Conservation (phyloP, 257 asterid genomes). For the Salvia splendens region DNA sequence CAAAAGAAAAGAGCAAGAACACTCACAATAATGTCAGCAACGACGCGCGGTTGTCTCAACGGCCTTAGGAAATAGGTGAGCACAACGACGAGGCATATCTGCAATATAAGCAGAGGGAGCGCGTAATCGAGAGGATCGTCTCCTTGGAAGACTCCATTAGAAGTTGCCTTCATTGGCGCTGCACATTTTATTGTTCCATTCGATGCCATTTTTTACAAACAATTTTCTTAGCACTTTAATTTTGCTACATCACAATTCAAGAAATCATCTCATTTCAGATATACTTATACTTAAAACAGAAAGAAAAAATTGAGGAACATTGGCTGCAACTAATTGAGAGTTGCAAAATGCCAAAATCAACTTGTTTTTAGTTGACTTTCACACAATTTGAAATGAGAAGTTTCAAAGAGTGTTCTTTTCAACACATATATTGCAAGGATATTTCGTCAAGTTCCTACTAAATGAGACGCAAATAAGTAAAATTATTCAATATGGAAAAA, state of each 20-base stretch:
- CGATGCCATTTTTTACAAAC: slow-evolving; percentile 32
- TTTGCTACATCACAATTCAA: neutral
- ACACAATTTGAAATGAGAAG: neutral
- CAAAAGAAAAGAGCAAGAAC: neutral
- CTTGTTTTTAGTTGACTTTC: neutral
- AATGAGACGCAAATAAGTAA: neutral
- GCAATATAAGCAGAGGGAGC: slow-evolving; percentile 44
- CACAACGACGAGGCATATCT: slow-evolving; percentile 45
- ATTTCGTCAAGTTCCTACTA: neutral
- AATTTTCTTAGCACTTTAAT: slow-evolving; percentile 5
- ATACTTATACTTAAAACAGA: neutral
- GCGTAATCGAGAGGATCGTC: slow-evolving; percentile 50
- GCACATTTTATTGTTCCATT: slow-evolving; percentile 41
- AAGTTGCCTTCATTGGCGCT: slow-evolving; percentile 48
- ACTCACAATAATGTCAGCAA: slow-evolving; percentile 56
- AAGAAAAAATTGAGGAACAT: neutral
- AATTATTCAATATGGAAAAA: no score
- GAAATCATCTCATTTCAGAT: neutral
- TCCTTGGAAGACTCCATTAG: slow-evolving; percentile 54
- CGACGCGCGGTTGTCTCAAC: slow-evolving; percentile 54
- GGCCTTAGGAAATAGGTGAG: slow-evolving; percentile 47
- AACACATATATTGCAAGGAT: neutral
- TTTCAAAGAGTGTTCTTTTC: neutral
- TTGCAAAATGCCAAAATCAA: neutral
- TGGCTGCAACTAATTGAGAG: neutral